phyloP scores from a whole-genome alignment of 2,329 filamentous ascomycete genomes.

The Mycosphaerella sp. region DNA sequence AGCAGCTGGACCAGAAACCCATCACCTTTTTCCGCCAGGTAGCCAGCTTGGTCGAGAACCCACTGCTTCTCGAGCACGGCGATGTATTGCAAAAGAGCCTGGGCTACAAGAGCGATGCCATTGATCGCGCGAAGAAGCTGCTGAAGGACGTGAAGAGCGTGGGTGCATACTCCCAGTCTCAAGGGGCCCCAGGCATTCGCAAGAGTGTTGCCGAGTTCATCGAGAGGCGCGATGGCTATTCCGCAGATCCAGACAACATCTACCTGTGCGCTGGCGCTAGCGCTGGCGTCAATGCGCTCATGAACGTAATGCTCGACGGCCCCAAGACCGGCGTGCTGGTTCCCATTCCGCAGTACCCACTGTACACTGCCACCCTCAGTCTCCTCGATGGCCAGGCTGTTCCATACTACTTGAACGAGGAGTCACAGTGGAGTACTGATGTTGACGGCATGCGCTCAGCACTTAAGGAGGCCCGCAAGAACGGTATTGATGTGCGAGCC shows the following conservation, averaged over 20 bases:
- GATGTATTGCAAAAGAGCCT: slow-evolving; percentile 67
- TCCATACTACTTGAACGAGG: slow-evolving; percentile 89
- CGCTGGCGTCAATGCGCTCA: slow-evolving; percentile 86
- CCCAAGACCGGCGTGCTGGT: slow-evolving; percentile 78
- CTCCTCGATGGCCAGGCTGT: slow-evolving; percentile 81
- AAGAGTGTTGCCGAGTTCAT: slow-evolving; percentile 90
- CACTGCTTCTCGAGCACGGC: slow-evolving; percentile 71
- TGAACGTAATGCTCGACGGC: slow-evolving; percentile 77
- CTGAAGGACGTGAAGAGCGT: slow-evolving; percentile 81
- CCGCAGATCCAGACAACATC: slow-evolving; percentile 71
- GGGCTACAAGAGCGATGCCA: slow-evolving; percentile 83
- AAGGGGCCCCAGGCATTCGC: slow-evolving; percentile 78
- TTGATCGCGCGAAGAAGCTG: slow-evolving; percentile 74
- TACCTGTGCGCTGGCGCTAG: slow-evolving; percentile 91
- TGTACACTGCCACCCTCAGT: slow-evolving; percentile 89
- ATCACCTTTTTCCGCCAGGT: slow-evolving; percentile 99
- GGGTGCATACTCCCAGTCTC: slow-evolving; percentile 92
- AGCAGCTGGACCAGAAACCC: slow-evolving; percentile 98
- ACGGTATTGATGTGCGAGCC: slow-evolving; percentile 80
- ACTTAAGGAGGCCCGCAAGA: slow-evolving; percentile 64
- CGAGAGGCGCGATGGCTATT: slow-evolving; percentile 79
- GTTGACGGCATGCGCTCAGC: slow-evolving; percentile 67
- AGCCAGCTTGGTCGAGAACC: slow-evolving; percentile 86
- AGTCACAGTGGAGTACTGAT: slow-evolving; percentile 80
- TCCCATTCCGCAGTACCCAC: slow-evolving; percentile 94